Evolutionary conservation across 2,329 filamentous ascomycete genomes (phyloP), one percentile per base, ranked within the genome.

Genomic region (Piedraia hortae): DNA sequence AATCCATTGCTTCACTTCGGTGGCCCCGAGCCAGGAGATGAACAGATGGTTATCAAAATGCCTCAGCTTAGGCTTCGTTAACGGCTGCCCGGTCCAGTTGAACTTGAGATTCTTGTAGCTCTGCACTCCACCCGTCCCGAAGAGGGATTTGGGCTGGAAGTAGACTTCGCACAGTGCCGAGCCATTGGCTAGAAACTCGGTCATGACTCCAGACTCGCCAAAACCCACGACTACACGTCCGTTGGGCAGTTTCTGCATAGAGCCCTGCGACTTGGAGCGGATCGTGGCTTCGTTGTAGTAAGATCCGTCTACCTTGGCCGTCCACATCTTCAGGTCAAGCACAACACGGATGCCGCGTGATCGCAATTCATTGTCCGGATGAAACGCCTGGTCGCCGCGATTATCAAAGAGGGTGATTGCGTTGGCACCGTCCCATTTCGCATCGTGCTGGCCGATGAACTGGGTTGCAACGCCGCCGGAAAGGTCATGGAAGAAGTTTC

Each of bases 141-240:
- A 16, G 35, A 32, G 24, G 45, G 32, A 59, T 56, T 28, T 50
- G 51, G 29, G 31, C 21, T 30, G 46, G 33, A 59, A 46, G 31
- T 55, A 54, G 2, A 45, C 45, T 25, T 62, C 53, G 39, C 59
- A 62, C 9, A 63, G 38, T 4, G 53, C 34, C 4, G 47, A 37
- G 3, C 57, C 58, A n/a, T 51, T 43, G 2, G 39, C 27, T 0
- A 43, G 42, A 31, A 53, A 34, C 22, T 52, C 48, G 3, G 46
- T 45, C 4, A 43, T 38, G 9, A 44, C 39, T 3, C 34, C 35
- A 9, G 39, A 35, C 27, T 43, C 36, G 3, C 60, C 59, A 51
- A 56, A 65, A 24, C 56, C 56, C 12, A 64, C 47, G 8, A 65
- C 34, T 4, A 54, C 50, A 26, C 62, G 54, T 18, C 51, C 51